Evolutionary conservation across 257 asterid species (phyloP), one percentile per base, ranked within the genome.

Genomic region (Plantago ovata): DNA sequence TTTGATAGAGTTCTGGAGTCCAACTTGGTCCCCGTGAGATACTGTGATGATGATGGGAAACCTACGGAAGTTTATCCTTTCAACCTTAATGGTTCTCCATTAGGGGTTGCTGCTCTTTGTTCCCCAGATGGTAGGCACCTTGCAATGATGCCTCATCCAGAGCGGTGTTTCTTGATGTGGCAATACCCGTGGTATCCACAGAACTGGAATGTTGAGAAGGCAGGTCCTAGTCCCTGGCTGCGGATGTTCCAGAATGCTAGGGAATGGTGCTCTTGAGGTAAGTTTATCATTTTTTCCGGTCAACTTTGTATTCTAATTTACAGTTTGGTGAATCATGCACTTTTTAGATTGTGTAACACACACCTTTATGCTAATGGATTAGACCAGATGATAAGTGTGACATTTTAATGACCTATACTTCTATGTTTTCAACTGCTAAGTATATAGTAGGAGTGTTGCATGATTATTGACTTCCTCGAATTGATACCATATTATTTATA

Each of bases 61-160:
- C 74, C 86, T 10, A 83, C 96, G 0, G 95, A 85, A 65, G 75
- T 74, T 9, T 91, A 91, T 61, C 96, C 98, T 1, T 87, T 83
- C 76, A 91, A 91, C 67, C 68, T 73, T 20, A 84, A 84, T 45
- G 95, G 94, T 43, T 86, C 94, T 24, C 91, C 94, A 15, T 61
- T 79, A 66, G 98, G 96, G 0, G 89, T 87, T 64, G 96, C 96
- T 0, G 94, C 95, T 2, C 74, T 91, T 61, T 91, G 95, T 71
- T 91, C 98, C 5, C 94, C 90, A 1, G 88, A 91, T 39, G 96
- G 96, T 53, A 77, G 98, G 72, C 96, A 88, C 79, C 95, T 87
- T 7, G 98, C 95, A 0, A 80, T 87, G 94, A 91, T 87, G 98
- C 94, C 96, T 70, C 96, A 85, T 76, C 98, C 95, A 0, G 98